Evolutionary conservation across 2,329 filamentous ascomycete species (phyloP), one percentile per base, ranked within the genome.

Genomic region (Grosmannia penicillata): DNA sequence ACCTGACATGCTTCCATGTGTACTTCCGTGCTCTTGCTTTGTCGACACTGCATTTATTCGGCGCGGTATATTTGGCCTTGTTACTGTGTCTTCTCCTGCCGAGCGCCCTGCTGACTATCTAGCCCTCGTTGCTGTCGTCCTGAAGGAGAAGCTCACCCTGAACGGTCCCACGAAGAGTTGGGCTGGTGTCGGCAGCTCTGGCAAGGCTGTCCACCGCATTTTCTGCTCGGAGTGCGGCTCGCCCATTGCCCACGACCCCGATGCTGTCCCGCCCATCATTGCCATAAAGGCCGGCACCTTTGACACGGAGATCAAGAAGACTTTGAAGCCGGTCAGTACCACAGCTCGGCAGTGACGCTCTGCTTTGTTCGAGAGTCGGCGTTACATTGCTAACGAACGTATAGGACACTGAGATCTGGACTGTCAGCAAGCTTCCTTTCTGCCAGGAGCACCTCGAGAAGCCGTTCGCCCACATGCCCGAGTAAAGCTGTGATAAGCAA

Each of bases 151-250:
- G 57, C 59, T 81, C 50, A 72, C 60, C 43, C 61, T 79, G 56
- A 67, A 67, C 14, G 76, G 76, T 44, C 73, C 75, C 29, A 62
- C 68, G 57, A 81, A 81, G 70, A 76, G 63, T 55, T 81, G 59
- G 57, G 62, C 72, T 27, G 69, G 73, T 48, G 63, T 60, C 45
- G 76, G 72, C 46, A 63, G 59, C 43, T 78, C 73, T 0, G 76
- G 76, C 53, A 67, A 77, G 37, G 57, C 60, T 41, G 76, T 80
- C 45, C 74, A 78, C 63, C 75, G 76, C 47, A 62, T 78, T 56
- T 81, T 81, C 66, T 81, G 76, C 66, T 61, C 63, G 46, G 74
- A 79, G 52, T 81, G 76, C 57, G 76, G 76, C 45, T 78, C 72
- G 14, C 76, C 76, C 43, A 78, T 81, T 49, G 76, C 75, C 43